phyloP scores from a whole-genome alignment of 257 asterid species.

The Solanum acaule region DNA sequence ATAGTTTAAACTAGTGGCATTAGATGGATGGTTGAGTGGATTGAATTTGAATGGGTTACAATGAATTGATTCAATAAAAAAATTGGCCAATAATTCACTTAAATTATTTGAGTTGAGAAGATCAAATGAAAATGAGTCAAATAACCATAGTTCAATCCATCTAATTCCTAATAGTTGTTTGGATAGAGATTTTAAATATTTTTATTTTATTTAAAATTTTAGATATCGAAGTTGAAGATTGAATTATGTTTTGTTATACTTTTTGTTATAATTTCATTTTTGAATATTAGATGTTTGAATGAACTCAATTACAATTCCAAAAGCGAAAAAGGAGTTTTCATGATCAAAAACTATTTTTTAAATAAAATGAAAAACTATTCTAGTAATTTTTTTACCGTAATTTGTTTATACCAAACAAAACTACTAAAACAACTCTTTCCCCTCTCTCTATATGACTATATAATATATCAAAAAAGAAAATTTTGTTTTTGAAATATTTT shows the following conservation, averaged over 20 bases:
- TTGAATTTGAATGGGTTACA: background rate
- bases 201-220: too few relatives aligned
- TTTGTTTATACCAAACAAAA: background rate
- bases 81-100: background rate
- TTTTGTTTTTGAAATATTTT: too few relatives aligned
- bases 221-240: too few relatives aligned
- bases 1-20: background rate
- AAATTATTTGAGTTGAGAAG: background rate
- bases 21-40: background rate
- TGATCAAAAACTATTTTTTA: background rate
- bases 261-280: too few relatives aligned
- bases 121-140: background rate
- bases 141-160: background rate
- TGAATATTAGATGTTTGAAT: background rate
- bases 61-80: too few relatives aligned
- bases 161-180: background rate
- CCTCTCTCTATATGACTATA: background rate
- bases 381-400: background rate
- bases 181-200: background rate
- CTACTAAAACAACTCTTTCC: background rate
- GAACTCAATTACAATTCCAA: background rate
- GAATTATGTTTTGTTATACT: too few relatives aligned
- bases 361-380: background rate
- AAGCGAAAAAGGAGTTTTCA: background rate
- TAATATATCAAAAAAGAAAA: too few relatives aligned